Evolutionary conservation across 2,329 filamentous ascomycete species (phyloP).

Genomic region (Coniella vitis): DNA sequence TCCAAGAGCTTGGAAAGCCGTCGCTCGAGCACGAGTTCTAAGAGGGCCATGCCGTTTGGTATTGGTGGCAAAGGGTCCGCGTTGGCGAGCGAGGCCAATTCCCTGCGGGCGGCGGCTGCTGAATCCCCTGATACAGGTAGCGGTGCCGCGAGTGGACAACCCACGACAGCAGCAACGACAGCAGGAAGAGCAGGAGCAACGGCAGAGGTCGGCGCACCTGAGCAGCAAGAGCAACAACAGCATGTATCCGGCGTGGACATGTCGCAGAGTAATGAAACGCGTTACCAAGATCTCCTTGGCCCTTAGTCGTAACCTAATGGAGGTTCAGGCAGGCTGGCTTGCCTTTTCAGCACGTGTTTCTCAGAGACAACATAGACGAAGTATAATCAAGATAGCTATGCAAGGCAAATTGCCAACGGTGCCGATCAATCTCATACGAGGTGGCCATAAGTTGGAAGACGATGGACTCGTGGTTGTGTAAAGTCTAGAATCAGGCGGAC

Average conservation of each 20-base stretch:
- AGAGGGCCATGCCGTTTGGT: slow-evolving; percentile 60
- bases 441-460: too few species aligned
- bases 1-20: slow-evolving; percentile 88
- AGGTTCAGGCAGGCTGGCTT: too few species aligned
- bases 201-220: background rate
- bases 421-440: too few species aligned
- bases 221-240: slow-evolving; percentile 18
- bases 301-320: slow-evolving; percentile 28
- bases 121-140: slow-evolving; percentile 24
- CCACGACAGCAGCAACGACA: slow-evolving; percentile 32
- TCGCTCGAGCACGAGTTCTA: slow-evolving; percentile 79
- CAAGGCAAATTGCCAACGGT: too few species aligned
- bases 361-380: too few species aligned
- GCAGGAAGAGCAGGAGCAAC: slow-evolving; percentile 18
- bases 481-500: too few species aligned
- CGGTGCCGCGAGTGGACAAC: slow-evolving; percentile 5
- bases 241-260: slow-evolving; percentile 17
- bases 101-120: slow-evolving; percentile 42
- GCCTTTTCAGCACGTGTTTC: slow-evolving; percentile 23
- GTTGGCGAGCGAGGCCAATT: slow-evolving; percentile 52
- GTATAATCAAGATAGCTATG: too few species aligned
- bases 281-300: slow-evolving; percentile 41
- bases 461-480: too few species aligned
- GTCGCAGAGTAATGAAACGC: slow-evolving; percentile 42
- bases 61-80: slow-evolving; percentile 44